These are phyloP conservation scores for Arthrobotrys sphaeroides DNA, from an alignment of 2,329 filamentous ascomycete genomes.

Conservation along the genomic window DNA sequence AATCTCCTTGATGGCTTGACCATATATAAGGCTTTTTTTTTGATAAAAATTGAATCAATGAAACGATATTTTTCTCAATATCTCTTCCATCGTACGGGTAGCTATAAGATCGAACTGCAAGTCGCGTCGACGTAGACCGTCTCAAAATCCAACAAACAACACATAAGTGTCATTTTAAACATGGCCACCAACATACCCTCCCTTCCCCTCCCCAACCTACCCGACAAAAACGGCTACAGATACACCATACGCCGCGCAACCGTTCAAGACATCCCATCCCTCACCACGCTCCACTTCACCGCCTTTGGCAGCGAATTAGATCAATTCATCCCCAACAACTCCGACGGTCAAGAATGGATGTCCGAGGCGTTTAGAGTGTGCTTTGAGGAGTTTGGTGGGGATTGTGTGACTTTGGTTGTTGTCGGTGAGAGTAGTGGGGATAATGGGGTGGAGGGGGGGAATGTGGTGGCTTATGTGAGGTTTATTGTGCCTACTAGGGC, in stretches of 20 bases:
- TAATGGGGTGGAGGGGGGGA: not conserved
- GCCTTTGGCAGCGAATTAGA: slow-evolving; percentile 8
- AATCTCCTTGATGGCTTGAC: no score
- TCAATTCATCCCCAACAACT: slow-evolving; percentile 12
- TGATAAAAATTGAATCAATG: no score
- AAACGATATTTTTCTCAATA: no score
- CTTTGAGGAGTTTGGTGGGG: slow-evolving; percentile 15
- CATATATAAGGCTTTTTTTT: no score
- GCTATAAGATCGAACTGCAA: no score
- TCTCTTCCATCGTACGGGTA: no score
- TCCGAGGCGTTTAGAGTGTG: slow-evolving; percentile 26
- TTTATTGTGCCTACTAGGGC: slow-evolving; percentile 14
- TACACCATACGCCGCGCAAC: slow-evolving; percentile 15
- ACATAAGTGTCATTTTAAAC: not conserved
- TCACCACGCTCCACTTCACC: slow-evolving; percentile 8
- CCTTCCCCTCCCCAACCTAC: not conserved
- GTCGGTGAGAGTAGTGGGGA: not conserved
- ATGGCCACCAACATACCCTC: not conserved
- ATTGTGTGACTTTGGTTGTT: slow-evolving; percentile 6
- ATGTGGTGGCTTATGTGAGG: slow-evolving; percentile 14
- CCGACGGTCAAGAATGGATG: slow-evolving; percentile 14
- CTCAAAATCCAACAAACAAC: slow-evolving; percentile 7
- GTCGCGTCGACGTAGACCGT: no score
- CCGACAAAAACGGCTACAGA: not conserved
- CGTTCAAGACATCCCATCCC: not conserved